These are phyloP conservation scores for Metschnikowia lochheadii DNA, from an alignment of 805 yeast genomes.

Conservation along the genomic window DNA sequence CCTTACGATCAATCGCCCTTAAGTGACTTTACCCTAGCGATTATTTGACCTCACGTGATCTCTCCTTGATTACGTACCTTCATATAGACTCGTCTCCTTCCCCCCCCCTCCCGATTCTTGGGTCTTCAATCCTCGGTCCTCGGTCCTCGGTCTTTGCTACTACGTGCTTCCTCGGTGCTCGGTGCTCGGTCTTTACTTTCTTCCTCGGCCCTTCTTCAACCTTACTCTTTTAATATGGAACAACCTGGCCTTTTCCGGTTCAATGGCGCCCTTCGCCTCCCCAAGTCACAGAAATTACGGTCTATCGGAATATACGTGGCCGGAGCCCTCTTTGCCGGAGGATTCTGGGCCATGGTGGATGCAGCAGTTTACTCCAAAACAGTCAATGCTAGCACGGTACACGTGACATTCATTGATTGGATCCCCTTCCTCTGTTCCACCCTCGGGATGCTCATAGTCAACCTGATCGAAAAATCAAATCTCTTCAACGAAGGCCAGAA, in stretches of 20 bases:
- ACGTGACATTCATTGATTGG: conserved; percentile 93
- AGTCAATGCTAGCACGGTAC: conserved; percentile 80
- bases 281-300: conserved; percentile 67
- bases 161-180: no score
- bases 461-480: conserved; percentile 65
- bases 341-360: conserved; percentile 86
- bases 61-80: no score
- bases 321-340: conserved; percentile 75
- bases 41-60: no score
- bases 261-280: conserved; percentile 51
- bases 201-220: background rate
- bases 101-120: no score
- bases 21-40: no score
- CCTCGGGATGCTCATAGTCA: conserved; percentile 81
- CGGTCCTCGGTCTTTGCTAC: no score
- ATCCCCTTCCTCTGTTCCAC: conserved; percentile 86
- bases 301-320: conserved; percentile 73
- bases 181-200: no score
- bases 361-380: conserved; percentile 83
- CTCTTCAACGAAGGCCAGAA: conserved; percentile 41
- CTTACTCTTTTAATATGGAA: conserved; percentile 25
- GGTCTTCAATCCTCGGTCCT: no score
- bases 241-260: conserved; percentile 60
- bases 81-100: no score
- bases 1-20: no score